phyloP scores from a whole-genome alignment of 768 basidiomycete species.

The Scleroderma citrinum region DNA sequence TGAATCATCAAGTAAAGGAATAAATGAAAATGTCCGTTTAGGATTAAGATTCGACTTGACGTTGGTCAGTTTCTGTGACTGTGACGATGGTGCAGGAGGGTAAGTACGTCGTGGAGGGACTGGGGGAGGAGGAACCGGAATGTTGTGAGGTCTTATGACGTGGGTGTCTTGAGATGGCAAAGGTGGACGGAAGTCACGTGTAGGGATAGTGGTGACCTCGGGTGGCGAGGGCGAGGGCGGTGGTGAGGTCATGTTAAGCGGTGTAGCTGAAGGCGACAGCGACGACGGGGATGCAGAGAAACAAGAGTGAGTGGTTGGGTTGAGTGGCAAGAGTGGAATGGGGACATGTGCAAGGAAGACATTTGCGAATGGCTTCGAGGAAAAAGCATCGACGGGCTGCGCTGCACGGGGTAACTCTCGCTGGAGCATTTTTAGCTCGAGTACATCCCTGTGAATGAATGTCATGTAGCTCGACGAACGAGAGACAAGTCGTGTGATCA shows the following conservation, averaged over 20 bases:
- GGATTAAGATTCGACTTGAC: slow-evolving; percentile 6
- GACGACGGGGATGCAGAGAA: not conserved
- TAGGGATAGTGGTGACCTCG: not conserved
- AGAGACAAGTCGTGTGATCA: slow-evolving; percentile 14
- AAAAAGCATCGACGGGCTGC: slow-evolving; percentile 40
- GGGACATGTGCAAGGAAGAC: slow-evolving; percentile 50
- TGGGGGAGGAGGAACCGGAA: slow-evolving; percentile 10
- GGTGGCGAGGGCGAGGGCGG: not conserved
- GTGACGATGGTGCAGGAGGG: not conserved
- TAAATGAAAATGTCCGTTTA: slow-evolving; percentile 6
- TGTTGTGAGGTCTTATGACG: slow-evolving; percentile 6
- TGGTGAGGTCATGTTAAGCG: not conserved
- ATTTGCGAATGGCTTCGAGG: slow-evolving; percentile 35
- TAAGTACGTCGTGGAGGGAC: not conserved
- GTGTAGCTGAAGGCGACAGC: not conserved
- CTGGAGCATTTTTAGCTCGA: slow-evolving; percentile 67
- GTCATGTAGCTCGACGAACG: not conserved
- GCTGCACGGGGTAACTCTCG: slow-evolving; percentile 55
- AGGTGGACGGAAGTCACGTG: not conserved
- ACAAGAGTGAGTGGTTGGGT: slow-evolving; percentile 25
- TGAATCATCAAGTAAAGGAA: slow-evolving; percentile 7
- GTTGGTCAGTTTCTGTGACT: not conserved
- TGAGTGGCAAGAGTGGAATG: slow-evolving; percentile 57
- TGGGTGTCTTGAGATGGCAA: not conserved
- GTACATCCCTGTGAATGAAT: slow-evolving; percentile 41